Evolutionary conservation across 257 asterid species (phyloP), one percentile per base, ranked within the genome.

Genomic region (Fraxinus anomala): DNA sequence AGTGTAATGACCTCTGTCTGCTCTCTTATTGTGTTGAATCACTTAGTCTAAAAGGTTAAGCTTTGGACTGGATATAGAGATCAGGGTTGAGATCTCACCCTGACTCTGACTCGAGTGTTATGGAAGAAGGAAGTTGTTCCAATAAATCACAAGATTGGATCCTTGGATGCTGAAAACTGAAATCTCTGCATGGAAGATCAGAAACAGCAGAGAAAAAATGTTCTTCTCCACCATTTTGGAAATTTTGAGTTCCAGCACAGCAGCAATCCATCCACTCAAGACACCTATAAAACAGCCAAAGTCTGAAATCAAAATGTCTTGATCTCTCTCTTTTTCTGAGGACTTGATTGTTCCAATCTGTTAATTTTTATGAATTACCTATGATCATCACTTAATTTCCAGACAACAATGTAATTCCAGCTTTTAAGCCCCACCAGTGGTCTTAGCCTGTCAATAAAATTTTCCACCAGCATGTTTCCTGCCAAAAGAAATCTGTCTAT

Each of bases 241-340:
- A 36, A 51, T 77, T 59, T 76, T 82, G 86, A 47, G 87, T 77
- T 82, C 89, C 93, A 77, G 83, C 89, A 79, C 93, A 89, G 26
- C 87, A 85, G 79, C 93, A 87, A 65, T 82, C 82, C 77, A 80
- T 74, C 87, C 87, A 85, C 80, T 82, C 89, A 66, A 89, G 89
- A 79, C 79, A 74, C 85, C 92, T 88, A 54, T 70, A 82, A 51
- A 3, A 39, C 24, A 30, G 17, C n/a, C 23, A 30, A 56, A 67
- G 24, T 49, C 12, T 71, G 68, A 73, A 47, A n/a, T 34, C 33
- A 70, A 31, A 16, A 42, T 39, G 47, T 3, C 39, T 23, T 51
- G 30, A 31, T 33, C 14, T 17, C 69, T 72, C 11, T 8, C 28
- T 72, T 28, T 37, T 34, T 5, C 3, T 8, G 34, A 17, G 37